Evolutionary conservation across 2,329 filamentous ascomycete genomes (phyloP).

Genomic region (Neurospora sp.): DNA sequence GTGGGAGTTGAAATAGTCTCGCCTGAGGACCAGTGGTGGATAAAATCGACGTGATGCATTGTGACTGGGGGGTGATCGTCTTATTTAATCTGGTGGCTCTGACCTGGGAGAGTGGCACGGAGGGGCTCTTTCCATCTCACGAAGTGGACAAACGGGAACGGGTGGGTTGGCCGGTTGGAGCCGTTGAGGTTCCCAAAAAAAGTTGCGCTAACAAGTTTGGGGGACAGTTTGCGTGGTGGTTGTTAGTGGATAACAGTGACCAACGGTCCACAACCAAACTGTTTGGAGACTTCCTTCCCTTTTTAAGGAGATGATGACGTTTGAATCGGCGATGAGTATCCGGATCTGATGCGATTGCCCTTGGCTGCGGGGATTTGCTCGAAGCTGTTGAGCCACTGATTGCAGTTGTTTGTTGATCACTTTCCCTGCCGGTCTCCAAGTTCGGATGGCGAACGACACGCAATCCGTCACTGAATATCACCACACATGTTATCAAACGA

Average conservation of each 20-base stretch:
- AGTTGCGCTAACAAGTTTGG: not conserved
- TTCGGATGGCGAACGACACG: not conserved
- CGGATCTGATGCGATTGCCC: not conserved
- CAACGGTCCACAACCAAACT: not conserved
- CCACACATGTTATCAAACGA: not conserved
- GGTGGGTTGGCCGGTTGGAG: not conserved
- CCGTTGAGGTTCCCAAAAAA: not conserved
- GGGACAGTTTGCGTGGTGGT: not conserved
- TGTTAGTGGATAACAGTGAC: not conserved
- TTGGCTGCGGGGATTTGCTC: not conserved
- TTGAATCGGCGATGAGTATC: not conserved
- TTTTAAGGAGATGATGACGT: not conserved
- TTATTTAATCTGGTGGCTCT: not conserved
- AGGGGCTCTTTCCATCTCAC: not conserved
- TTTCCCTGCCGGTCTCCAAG: not conserved
- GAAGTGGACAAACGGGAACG: not conserved
- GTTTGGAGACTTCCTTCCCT: not conserved
- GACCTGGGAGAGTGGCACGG: not conserved
- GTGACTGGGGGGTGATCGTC: not conserved
- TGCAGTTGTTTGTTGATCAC: not conserved
- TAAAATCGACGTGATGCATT: too few relatives aligned
- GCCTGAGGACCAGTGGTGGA: too few relatives aligned
- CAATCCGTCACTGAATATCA: not conserved
- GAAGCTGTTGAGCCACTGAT: not conserved
- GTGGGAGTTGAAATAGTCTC: not conserved